These are phyloP conservation scores for Suillus alpinus DNA, from an alignment of 768 basidiomycete genomes.

Conservation along the genomic window DNA sequence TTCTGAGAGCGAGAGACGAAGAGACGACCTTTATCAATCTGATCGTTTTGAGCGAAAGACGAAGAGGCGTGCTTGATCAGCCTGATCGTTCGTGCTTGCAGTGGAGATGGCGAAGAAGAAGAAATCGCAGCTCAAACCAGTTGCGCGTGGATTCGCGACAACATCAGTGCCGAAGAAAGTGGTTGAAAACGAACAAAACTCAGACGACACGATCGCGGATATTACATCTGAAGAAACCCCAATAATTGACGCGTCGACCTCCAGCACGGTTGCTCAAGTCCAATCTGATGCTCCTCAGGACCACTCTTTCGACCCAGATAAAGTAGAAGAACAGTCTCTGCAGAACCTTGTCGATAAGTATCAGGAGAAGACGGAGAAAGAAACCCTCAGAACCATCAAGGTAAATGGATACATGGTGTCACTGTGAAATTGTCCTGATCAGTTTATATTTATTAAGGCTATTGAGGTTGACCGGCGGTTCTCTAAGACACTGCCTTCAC, in stretches of 20 bases:
- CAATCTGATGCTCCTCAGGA: constrained; percentile 18
- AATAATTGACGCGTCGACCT: constrained; percentile 1
- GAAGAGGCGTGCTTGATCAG: background rate
- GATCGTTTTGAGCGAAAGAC: background rate
- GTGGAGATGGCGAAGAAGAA: constrained; percentile 75
- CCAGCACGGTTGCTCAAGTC: background rate
- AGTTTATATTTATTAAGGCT: constrained; percentile 39
- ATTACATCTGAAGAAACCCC: constrained; percentile 5
- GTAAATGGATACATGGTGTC: background rate
- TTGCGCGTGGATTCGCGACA: constrained; percentile 76
- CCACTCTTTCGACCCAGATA: constrained; percentile 32
- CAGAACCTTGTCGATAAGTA: constrained; percentile 77
- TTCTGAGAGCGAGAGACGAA: background rate
- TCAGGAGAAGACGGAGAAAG: constrained; percentile 88
- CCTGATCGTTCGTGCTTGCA: background rate
- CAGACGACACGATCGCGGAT: constrained; percentile 8
- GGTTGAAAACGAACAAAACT: constrained; percentile 22
- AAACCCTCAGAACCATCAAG: constrained; percentile 69
- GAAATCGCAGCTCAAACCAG: constrained; percentile 75
- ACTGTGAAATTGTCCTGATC: background rate
- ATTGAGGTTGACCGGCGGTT: constrained; percentile 81
- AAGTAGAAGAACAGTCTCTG: constrained; percentile 52
- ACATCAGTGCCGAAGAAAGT: constrained; percentile 81
- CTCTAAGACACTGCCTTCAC: constrained; percentile 55
- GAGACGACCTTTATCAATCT: background rate